phyloP scores from a whole-genome alignment of 331 rosid genomes.

The Prunus yedoensis region DNA sequence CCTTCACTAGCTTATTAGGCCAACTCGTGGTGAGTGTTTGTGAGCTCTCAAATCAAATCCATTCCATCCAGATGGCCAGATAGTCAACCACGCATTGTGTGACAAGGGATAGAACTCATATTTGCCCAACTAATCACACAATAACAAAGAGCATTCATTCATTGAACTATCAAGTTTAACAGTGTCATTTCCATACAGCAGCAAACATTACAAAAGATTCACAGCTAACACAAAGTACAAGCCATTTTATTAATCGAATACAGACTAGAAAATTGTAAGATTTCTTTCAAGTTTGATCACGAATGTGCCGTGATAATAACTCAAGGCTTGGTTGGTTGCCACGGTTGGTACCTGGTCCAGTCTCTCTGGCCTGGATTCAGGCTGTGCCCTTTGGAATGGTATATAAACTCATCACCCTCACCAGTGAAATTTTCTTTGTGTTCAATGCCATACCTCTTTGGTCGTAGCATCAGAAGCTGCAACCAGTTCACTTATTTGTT shows the following conservation, averaged over 20 bases:
- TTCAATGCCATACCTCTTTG: conserved; percentile 76
- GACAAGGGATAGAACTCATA: background rate
- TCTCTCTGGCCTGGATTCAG: conserved; percentile 90
- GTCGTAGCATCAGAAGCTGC: conserved; percentile 91
- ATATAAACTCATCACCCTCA: conserved; percentile 83
- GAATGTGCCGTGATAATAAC: background rate
- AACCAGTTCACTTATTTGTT: conserved; percentile 19
- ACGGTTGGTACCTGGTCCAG: conserved; percentile 94
- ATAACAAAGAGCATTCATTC: background rate
- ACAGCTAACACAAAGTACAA: conserved; percentile 3
- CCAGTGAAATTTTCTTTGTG: conserved; percentile 90
- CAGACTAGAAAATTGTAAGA: background rate
- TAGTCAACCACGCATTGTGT: too few species aligned
- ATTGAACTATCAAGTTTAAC: background rate
- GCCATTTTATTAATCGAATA: conserved; percentile 23
- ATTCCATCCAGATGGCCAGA: too few species aligned
- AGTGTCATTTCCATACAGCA: background rate
- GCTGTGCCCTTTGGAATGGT: conserved; percentile 96
- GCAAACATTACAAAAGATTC: conserved; percentile 9
- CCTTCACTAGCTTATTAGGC: conserved; percentile 11
- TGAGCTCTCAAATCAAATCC: too few species aligned
- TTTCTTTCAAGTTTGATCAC: background rate
- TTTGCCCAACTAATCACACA: background rate
- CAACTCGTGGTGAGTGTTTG: background rate
- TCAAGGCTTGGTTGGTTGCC: conserved; percentile 70